These are phyloP conservation scores for Tylopilus rubrobrunneus DNA, from an alignment of 768 basidiomycete species.

Conservation along the genomic window DNA sequence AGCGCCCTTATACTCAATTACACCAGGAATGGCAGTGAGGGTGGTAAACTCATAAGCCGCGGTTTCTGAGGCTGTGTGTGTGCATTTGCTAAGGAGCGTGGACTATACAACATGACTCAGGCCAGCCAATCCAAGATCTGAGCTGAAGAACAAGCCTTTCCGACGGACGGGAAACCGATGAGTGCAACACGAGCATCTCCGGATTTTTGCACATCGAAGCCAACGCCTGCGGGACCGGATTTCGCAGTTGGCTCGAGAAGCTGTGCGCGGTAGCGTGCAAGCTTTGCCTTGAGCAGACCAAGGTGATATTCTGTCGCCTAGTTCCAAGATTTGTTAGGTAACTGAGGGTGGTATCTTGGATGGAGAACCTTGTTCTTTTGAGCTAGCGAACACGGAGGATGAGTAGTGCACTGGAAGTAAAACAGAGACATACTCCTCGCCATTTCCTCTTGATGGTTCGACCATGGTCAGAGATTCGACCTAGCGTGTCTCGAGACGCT, in stretches of 20 bases:
- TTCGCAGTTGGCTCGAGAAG: slow-evolving; percentile 89
- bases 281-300: slow-evolving; percentile 89
- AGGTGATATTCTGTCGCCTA: slow-evolving; percentile 94
- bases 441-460: slow-evolving; percentile 78
- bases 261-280: slow-evolving; percentile 92
- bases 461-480: slow-evolving; percentile 8
- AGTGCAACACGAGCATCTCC: slow-evolving; percentile 90
- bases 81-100: slow-evolving; percentile 87
- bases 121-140: neutral
- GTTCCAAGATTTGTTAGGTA: slow-evolving; percentile 12
- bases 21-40: slow-evolving; percentile 93
- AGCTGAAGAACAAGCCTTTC: slow-evolving; percentile 49
- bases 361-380: slow-evolving; percentile 89
- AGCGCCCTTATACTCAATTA: slow-evolving; percentile 92
- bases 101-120: slow-evolving; percentile 46
- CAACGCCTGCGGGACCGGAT: slow-evolving; percentile 73
- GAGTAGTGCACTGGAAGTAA: neutral
- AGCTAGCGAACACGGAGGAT: slow-evolving; percentile 40
- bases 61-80: slow-evolving; percentile 82
- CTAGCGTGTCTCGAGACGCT: slow-evolving; percentile 25
- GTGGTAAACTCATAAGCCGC: slow-evolving; percentile 98
- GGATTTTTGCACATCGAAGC: slow-evolving; percentile 84
- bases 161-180: slow-evolving; percentile 96
- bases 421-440: slow-evolving; percentile 73
- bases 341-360: neutral